A percentile compares a stretch with the other conserved stretches of the same genome.
phyloP scores from a whole-genome alignment of 2,329 filamentous ascomycete species.

The Cladosporium sp. region DNA sequence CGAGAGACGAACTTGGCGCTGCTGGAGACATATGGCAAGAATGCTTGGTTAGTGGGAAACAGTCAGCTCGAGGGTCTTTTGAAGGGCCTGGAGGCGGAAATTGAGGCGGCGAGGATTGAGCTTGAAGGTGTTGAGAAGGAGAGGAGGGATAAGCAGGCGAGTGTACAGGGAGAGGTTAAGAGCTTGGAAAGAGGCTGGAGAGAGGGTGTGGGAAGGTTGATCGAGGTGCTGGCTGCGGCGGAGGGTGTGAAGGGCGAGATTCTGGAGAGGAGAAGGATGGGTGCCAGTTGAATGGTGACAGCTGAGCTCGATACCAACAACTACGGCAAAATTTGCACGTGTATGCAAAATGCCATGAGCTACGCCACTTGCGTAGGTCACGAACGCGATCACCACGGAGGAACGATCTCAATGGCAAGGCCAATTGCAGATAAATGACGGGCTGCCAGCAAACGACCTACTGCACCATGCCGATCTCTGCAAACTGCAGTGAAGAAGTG shows the following conservation, averaged over 20 bases:
- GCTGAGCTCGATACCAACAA: background rate
- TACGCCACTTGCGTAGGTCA: background rate
- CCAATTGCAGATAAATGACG: background rate
- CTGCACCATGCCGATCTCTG: background rate
- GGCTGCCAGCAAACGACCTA: background rate
- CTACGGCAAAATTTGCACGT: background rate
- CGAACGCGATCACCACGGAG: background rate
- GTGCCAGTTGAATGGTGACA: slow-evolving; percentile 25
- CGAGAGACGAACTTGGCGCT: slow-evolving; percentile 65
- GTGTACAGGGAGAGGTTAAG: slow-evolving; percentile 69
- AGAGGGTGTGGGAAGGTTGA: slow-evolving; percentile 70
- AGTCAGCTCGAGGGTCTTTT: slow-evolving; percentile 74
- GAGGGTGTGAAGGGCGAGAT: slow-evolving; percentile 70
- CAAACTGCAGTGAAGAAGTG: background rate
- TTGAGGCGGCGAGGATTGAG: slow-evolving; percentile 66
- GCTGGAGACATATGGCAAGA: slow-evolving; percentile 80
- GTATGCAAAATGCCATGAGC: background rate
- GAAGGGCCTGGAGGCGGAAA: slow-evolving; percentile 68
- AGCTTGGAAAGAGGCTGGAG: slow-evolving; percentile 78
- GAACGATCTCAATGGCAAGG: background rate
- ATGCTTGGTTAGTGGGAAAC: slow-evolving; percentile 88
- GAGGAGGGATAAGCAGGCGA: slow-evolving; percentile 69
- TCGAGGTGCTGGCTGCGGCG: slow-evolving; percentile 85
- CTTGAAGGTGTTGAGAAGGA: slow-evolving; percentile 72
- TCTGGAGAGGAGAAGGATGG: slow-evolving; percentile 59